Base-by-base conservation (phyloP, 2,329 filamentous ascomycete genomes). In the Apiospora hydei region DNA sequence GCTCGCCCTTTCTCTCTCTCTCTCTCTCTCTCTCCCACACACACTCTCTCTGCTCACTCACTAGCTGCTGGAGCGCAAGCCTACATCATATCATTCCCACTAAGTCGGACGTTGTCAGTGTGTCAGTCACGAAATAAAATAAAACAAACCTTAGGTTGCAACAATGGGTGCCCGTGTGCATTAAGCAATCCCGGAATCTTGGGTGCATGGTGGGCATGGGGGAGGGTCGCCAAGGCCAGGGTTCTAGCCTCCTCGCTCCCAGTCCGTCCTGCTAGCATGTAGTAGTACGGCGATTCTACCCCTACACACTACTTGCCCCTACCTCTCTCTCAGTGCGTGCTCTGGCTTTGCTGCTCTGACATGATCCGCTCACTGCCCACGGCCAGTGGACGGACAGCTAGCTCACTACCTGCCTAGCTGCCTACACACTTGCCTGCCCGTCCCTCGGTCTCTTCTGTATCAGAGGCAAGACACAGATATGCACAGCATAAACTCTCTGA, bases 161-260 rank as follows among this genome's bases (percentile, higher is more conserved):
- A 64, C 57, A 64, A 64, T 64, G 57, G 57, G 57, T 41, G 26
- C 26, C 26, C 26, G 3, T 30, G 57, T 64, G 57, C 67, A 68
- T 73, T 74, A 77, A 72, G 75, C 74, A 72, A 79, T 76, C 77
- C 79, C 78, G 77, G 78, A 77, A 78, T 78, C 78, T 78, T 80
- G 78, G 79, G 77, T 79, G 74, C 74, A 79, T 77, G 73, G 77
- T 76, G 76, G 74, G 73, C 57, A 64, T 41, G 57, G 75, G 75
- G 72, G 76, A 73, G 75, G 77, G 76, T 75, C 74, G 77, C 70
- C 66, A 75, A 77, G 71, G 72, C 71, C 78, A 79, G 77, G 79
- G 78, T 77, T 78, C 76, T 78, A 78, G 77, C 77, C 77, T 72
- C 47, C 51, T 76, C 73, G 69, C 71, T 75, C 72, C 49, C 71